Conservation (phyloP, 2,329 filamentous ascomycete species). For the Fusarium scirpi region DNA sequence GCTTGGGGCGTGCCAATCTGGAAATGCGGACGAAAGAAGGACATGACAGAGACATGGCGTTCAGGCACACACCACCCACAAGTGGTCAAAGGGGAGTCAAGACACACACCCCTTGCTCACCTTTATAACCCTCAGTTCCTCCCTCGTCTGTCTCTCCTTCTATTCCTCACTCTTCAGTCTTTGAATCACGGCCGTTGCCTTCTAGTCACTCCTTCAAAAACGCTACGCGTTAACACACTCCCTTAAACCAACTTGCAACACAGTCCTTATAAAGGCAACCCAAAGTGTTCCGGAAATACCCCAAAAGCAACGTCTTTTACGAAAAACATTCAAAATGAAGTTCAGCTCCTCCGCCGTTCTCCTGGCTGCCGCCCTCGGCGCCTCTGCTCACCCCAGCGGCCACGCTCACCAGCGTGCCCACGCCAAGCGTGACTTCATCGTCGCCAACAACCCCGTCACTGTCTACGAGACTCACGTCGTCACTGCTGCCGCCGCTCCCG, state of each 20-base stretch:
- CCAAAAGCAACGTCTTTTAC: constrained; percentile 23
- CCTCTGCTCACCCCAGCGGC: constrained; percentile 56
- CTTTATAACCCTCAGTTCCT: constrained; percentile 48
- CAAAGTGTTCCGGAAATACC: constrained; percentile 44
- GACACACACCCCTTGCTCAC: constrained; percentile 45
- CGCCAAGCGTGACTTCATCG: constrained; percentile 52
- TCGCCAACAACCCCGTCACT: constrained; percentile 52
- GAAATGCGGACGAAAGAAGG: constrained; percentile 21
- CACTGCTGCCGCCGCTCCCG: constrained; percentile 2
- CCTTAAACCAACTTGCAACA: constrained; percentile 40
- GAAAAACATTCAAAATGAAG: constrained; percentile 54
- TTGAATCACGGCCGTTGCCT: constrained; percentile 44
- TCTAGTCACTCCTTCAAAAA: constrained; percentile 45
- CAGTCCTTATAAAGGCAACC: constrained; percentile 45
- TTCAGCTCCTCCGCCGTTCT: constrained; percentile 53
- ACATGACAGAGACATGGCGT: constrained; percentile 38
- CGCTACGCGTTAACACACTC: constrained; percentile 45
- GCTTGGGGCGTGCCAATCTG: constrained; percentile 28
- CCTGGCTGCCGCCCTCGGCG: constrained; percentile 57
- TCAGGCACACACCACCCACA: constrained; percentile 25
- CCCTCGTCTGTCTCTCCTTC: constrained; percentile 31
- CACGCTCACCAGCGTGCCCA: constrained; percentile 54
- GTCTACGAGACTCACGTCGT: constrained; percentile 38
- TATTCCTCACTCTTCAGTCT: constrained; percentile 25
- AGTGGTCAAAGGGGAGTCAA: constrained; percentile 14